Evolutionary conservation across 169 alveolate genomes (phyloP).

Genomic region (Plasmodium relictum): DNA sequence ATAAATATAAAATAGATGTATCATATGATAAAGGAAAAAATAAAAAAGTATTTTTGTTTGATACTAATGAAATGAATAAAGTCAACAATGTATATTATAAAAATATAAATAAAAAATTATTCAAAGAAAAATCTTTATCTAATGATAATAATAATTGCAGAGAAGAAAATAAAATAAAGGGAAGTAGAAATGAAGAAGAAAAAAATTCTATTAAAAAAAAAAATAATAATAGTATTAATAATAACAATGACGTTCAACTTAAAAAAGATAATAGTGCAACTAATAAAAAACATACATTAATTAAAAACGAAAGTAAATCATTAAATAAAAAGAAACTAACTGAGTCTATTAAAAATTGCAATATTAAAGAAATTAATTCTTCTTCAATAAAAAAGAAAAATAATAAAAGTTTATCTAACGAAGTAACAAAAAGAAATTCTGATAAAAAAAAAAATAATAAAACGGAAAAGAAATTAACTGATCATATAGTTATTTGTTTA

Average conservation of each 20-base stretch:
- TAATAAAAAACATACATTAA: slow-evolving; percentile 13
- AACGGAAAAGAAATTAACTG: slow-evolving; percentile 11
- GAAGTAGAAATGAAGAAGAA: background rate
- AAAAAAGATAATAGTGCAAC: slow-evolving; percentile 4
- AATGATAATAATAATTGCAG: slow-evolving; percentile 8
- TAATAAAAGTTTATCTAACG: slow-evolving; percentile 10
- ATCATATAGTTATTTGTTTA: slow-evolving; percentile 34
- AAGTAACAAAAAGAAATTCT: slow-evolving; percentile 4
- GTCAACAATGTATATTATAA: slow-evolving; percentile 32
- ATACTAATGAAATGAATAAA: slow-evolving; percentile 53
- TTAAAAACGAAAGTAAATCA: slow-evolving; percentile 6
- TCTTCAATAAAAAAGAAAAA: slow-evolving; percentile 19
- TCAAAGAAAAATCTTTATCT: background rate
- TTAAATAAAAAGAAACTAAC: slow-evolving; percentile 10
- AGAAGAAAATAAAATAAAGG: slow-evolving; percentile 7
- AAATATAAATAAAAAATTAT: background rate
- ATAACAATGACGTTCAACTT: background rate
- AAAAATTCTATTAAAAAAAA: background rate
- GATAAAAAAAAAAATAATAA: slow-evolving; percentile 20
- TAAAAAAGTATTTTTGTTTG: slow-evolving; percentile 51
- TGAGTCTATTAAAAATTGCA: slow-evolving; percentile 10
- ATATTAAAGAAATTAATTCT: background rate
- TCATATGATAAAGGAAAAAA: slow-evolving; percentile 51
- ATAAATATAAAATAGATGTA: slow-evolving; percentile 41
- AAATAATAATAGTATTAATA: background rate